Base-by-base conservation (phyloP, 2,329 filamentous ascomycete species). In the Colletotrichum aenigma region DNA sequence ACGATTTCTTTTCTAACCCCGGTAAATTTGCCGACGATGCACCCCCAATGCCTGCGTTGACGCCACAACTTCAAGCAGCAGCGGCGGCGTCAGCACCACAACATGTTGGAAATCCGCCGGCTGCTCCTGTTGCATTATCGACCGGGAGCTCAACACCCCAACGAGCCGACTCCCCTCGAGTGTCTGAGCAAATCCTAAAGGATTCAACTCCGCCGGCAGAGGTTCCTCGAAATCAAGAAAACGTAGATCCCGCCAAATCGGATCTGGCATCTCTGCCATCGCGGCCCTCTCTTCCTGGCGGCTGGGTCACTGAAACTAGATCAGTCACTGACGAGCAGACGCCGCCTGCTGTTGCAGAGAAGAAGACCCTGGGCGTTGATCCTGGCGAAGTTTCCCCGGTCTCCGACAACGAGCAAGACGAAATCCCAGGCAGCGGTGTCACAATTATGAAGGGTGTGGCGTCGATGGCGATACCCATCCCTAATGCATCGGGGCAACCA, bases 1-100 rank as follows among this genome's bases (percentile, higher is more conserved):
- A 89, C 56, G 90, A 92, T 74, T 85, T 93, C 58, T 92, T 93
- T 76, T 86, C 87, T 7, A 78, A 79, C 18, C 77, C 83, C 18
- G 70, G 79, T 8, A 77, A 77, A 15, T 79, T 82, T 13, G 67
- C 80, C 18, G 65, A 78, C 21, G 78, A 79, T 15, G 78, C 82
- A 4, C 81, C 82, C 6, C 79, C 81, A 3, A 60, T 82, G 52
- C 80, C 74, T 24, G 30, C 64, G 24, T 56, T 58, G 32, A 64
- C 43, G 55, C 58, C 56, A 43, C 62, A 68, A 21, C 26, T 48
- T 48, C 43, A 48, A 48, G 43, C 43, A 48, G n/a, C 10, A 12
- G 18, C 9, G 43, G n/a, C n/a, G 43, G 43, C 56, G 26, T n/a
- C 69, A 26, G 48, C 43, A 21, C 32, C 26, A 55, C 21, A 70